Percentiles rank a stretch among this genome's conserved stretches.
Conservation (phyloP, 2,329 filamentous ascomycete genomes). For the Thelonectria olida region DNA sequence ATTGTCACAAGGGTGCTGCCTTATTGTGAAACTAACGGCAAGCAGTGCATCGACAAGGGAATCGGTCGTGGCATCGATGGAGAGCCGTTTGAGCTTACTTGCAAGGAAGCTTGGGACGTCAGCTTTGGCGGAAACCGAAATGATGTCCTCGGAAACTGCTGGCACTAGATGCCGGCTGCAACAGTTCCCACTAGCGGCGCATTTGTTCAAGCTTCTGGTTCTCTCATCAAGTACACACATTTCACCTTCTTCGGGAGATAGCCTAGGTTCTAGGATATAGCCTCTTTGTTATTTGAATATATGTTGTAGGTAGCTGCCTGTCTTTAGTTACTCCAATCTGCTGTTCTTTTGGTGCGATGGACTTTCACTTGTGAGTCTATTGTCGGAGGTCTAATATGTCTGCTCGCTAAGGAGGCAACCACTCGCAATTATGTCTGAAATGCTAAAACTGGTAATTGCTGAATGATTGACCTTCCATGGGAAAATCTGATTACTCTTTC, state of each 20-base stretch:
- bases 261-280: background rate
- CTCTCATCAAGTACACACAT: background rate
- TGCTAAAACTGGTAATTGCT: no score
- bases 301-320: background rate
- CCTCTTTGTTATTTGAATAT: background rate
- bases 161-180: conserved; percentile 16
- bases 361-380: no score
- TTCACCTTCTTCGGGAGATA: background rate
- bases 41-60: conserved; percentile 25
- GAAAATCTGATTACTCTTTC: no score
- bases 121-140: conserved; percentile 19
- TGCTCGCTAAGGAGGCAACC: no score
- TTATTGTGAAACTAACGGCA: background rate
- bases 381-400: no score
- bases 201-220: background rate
- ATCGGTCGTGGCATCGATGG: conserved; percentile 21
- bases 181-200: background rate
- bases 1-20: background rate
- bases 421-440: no score
- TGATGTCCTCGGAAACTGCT: conserved; percentile 23
- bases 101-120: conserved; percentile 23
- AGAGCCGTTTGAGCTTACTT: conserved; percentile 21
- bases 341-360: no score
- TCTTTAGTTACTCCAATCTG: background rate
- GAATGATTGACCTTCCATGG: no score